Evolutionary conservation across 305 asterid genomes (phyloP), one percentile per base, ranked within the genome.

Genomic region (Andrographis paniculata): DNA sequence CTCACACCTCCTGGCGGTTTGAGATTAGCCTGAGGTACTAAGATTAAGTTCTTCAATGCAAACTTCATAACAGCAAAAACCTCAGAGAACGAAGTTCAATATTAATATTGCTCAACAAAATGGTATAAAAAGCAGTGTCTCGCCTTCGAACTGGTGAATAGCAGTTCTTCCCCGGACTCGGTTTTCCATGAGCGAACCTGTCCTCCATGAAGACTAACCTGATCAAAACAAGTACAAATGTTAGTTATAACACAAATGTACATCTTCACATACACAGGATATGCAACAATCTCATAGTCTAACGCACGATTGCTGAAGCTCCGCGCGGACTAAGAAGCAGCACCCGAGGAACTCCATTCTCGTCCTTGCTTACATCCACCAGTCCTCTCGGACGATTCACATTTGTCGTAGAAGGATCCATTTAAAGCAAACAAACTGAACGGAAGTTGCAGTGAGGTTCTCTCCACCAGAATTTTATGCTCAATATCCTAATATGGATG

Each of bases 181-280:
- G 18, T 50, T 20, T 50, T 50, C 55, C 55, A 50, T 0, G 55
- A 50, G 20, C 17, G 37, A 31, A 50, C 44, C 1, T 50, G 55
- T n/a, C 30, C 55, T 1, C 55, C 55, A 21, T 50, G 19, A 10
- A 50, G 55, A 14, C 14, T n/a, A 13, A 50, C 28, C 55, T 50
- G 17, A 16, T 10, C 14, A 35, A 37, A 13, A 5, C 14, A 12
- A 3, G 8, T 24, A 3, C 30, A 24, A 37, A 13, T n/a, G 17
- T 1, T 4, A 33, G 2, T 7, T 33, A 9, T 2, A 33, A 5
- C 12, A 11, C 8, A 10, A 10, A 13, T 6, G 8, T 33, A 8
- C 4, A 24, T 24, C 30, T 24, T 24, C 30, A 24, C 4, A 24
- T 8, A 4, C 30, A 3, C 4, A 24, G 30, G 30, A 24, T 3